These are phyloP conservation scores for Termitomyces sp. DNA, from an alignment of 768 basidiomycete species.

Conservation along the genomic window DNA sequence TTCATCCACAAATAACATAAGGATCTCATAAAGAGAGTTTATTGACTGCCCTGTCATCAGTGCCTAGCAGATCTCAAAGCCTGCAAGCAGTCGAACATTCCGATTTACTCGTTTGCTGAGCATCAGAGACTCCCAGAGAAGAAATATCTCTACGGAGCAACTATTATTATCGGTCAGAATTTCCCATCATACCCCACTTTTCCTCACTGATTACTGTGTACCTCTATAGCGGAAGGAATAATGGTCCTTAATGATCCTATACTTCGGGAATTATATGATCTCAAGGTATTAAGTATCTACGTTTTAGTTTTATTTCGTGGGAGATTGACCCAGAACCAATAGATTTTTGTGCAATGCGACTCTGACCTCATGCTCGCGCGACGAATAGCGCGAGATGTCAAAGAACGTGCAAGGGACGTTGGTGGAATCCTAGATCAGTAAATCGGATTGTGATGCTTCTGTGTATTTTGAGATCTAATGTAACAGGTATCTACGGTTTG, in stretches of 20 bases:
- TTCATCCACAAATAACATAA: background rate
- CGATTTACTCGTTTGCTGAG: constrained; percentile 88
- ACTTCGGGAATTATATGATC: constrained; percentile 80
- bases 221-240: constrained; percentile 74
- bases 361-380: constrained; percentile 97
- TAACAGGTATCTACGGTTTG: constrained; percentile 81
- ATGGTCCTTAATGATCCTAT: constrained; percentile 80
- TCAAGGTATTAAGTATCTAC: constrained; percentile 57
- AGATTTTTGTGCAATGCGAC: constrained; percentile 91
- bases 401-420: constrained; percentile 82
- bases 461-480: background rate
- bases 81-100: constrained; percentile 82
- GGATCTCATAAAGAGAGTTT: background rate
- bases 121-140: constrained; percentile 79
- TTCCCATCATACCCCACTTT: background rate
- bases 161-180: constrained; percentile 74
- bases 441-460: constrained; percentile 14
- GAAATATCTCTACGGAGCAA: constrained; percentile 90
- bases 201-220: background rate
- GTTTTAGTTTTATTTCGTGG: background rate
- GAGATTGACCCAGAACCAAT: background rate
- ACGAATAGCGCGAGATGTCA: constrained; percentile 80
- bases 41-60: constrained; percentile 28
- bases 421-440: constrained; percentile 89
- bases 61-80: constrained; percentile 83